Evolutionary conservation across 139 green algal species (phyloP), one percentile per base, ranked within the genome.

Genomic region (Dunaliella sp.): DNA sequence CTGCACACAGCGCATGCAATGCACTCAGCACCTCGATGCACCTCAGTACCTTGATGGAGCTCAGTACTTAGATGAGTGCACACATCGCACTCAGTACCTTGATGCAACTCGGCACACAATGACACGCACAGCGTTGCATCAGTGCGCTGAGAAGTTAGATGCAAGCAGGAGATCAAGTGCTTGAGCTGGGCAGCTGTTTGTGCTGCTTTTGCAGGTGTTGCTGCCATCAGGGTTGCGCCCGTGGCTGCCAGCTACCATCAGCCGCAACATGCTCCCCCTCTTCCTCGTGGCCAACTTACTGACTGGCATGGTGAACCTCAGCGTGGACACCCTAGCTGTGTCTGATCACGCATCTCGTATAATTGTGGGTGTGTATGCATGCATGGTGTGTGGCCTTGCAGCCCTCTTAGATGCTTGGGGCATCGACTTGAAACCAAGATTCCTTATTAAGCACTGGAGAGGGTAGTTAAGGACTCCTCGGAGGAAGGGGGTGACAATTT

Each of bases 221-320:
- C 80, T 78, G 58, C 80, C 86, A 58, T 28, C 36, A 36, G 36
- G 12, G 2, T 86, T 83, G 75, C 76, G 77, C 1, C 85, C 36
- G 21, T 59, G 93, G 48, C 36, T 95, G 38, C 82, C 33, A 30
- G 0, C 74, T 7, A 86, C 85, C 2, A 36, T 94, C 36, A 94
- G 88, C 81, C 35, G 38, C 28, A 84, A 88, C 76, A 93, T 94
- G 89, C 90, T 98, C 77, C 36, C 86, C 0, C 31, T 94, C 7
- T 98, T 98, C 84, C 85, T 98, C 38, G 37, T 87, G 3, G 95
- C 93, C 31, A 98, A 98, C 85, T 32, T 98, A 74, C 34, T 95
- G 48, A 98, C 95, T 1, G 95, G 94, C 1, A 32, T 48, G 1
- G 86, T 95, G 21, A 95, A 95, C 81, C 32, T 92, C 80, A 73